Evolutionary conservation across 495 filamentous ascomycete species (phyloP).

Genomic region (Chaetomidium leptoderma): DNA sequence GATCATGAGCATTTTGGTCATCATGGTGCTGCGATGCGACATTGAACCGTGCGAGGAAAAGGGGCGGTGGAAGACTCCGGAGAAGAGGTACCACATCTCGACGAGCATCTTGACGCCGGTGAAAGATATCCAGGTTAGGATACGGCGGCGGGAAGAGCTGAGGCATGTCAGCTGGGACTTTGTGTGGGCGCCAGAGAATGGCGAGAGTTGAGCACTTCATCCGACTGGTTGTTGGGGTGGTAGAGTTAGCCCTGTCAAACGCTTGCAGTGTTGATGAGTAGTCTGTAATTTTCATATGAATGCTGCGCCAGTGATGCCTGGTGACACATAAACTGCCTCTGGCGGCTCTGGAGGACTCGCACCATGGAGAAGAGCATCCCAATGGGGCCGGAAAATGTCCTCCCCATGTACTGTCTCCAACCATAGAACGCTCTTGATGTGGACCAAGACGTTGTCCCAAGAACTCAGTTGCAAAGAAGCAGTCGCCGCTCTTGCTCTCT

Average conservation of each 20-base stretch:
- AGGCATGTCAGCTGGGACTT: not conserved
- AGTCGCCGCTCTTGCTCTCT: slow-evolving; percentile 6
- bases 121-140: not conserved
- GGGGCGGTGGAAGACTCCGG: not conserved
- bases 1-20: not conserved
- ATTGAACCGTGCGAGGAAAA: not conserved
- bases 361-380: slow-evolving; percentile 2
- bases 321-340: not conserved
- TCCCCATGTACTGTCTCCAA: slow-evolving; percentile 21
- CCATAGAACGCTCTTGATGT: slow-evolving; percentile 39
- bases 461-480: slow-evolving; percentile 20
- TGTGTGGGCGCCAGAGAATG: not conserved
- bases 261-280: not conserved
- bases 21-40: not conserved
- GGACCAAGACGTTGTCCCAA: slow-evolving; percentile 28
- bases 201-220: not conserved
- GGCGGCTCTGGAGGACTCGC: not conserved
- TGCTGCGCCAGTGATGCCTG: not conserved
- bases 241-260: no score
- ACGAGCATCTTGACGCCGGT: not conserved
- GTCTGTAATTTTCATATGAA: not conserved
- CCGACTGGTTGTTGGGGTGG: no score
- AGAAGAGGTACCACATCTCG: not conserved
- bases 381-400: slow-evolving; percentile 12
- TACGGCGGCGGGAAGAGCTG: not conserved